Conservation (phyloP, 2,329 filamentous ascomycete species). For the Aureobasidium sp. region DNA sequence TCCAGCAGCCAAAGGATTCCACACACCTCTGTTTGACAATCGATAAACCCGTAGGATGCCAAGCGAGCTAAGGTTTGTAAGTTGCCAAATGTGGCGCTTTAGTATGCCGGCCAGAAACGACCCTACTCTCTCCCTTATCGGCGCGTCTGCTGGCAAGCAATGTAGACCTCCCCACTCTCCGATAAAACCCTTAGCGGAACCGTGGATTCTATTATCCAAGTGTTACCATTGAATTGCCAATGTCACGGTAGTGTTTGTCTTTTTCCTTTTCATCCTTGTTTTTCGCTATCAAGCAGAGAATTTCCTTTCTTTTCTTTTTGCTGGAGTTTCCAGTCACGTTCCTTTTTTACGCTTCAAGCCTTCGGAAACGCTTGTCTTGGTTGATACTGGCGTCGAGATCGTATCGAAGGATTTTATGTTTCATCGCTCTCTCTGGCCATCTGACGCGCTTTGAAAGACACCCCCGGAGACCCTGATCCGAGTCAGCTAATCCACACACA, state of each 20-base stretch:
- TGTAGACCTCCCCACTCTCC: not conserved
- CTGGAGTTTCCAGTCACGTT: not conserved
- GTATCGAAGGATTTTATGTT: constrained; percentile 4
- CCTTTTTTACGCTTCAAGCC: constrained; percentile 1
- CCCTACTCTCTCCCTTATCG: not conserved
- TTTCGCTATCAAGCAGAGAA: not conserved
- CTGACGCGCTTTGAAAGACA: not conserved
- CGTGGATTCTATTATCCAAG: constrained; percentile 2
- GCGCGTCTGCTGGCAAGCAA: not conserved
- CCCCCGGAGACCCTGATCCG: not conserved
- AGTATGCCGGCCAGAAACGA: not conserved
- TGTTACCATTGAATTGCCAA: not conserved
- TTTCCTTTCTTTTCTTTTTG: not conserved
- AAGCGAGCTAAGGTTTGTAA: not conserved
- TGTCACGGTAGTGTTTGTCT: constrained; percentile 2
- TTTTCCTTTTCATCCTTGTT: not conserved
- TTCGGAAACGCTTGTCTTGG: not conserved
- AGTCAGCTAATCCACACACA: constrained; percentile 7
- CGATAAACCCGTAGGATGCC: not conserved
- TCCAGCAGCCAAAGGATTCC: not conserved
- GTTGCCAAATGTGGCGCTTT: constrained; percentile 2
- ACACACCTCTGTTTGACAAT: not conserved
- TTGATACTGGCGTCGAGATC: constrained; percentile 4
- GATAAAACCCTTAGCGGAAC: constrained; percentile 6
- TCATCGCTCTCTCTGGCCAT: not conserved